A percentile compares a stretch with the other conserved stretches of the same genome.
phyloP scores from a whole-genome alignment of 2,329 filamentous ascomycete species.

The Aspergillus luchuensis region DNA sequence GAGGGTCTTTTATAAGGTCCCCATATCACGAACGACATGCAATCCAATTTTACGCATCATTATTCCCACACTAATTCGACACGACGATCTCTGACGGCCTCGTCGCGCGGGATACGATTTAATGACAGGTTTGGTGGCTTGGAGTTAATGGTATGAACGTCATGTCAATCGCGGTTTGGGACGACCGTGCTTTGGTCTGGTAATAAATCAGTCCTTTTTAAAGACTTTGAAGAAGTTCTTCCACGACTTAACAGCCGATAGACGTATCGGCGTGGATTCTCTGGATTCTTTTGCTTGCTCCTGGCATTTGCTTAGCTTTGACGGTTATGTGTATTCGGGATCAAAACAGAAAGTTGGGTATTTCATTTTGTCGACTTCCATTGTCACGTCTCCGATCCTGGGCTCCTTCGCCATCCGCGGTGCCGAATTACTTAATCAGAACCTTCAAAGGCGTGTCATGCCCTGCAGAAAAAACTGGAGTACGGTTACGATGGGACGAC shows the following conservation, averaged over 20 bases:
- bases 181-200: slow-evolving; percentile 18
- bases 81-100: slow-evolving; percentile 34
- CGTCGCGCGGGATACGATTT: slow-evolving; percentile 30
- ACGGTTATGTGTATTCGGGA: slow-evolving; percentile 1
- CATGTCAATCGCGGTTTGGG: slow-evolving; percentile 18
- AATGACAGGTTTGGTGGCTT: slow-evolving; percentile 34
- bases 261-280: slow-evolving; percentile 11
- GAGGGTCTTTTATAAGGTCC: slow-evolving; percentile 40
- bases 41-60: slow-evolving; percentile 20
- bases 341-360: slow-evolving; percentile 19
- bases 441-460: no score
- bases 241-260: slow-evolving; percentile 2
- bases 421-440: not conserved
- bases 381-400: not conserved
- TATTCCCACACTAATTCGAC: slow-evolving; percentile 30
- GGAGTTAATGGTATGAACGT: slow-evolving; percentile 31
- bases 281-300: slow-evolving; percentile 17
- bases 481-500: not conserved
- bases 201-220: slow-evolving; percentile 26
- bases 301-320: not conserved
- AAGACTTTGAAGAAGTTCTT: slow-evolving; percentile 21
- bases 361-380: slow-evolving; percentile 15
- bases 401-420: not conserved
- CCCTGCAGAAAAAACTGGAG: no score
- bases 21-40: slow-evolving; percentile 2